Base-by-base conservation (phyloP, 495 filamentous ascomycete species). In the Tricharina praecox region DNA sequence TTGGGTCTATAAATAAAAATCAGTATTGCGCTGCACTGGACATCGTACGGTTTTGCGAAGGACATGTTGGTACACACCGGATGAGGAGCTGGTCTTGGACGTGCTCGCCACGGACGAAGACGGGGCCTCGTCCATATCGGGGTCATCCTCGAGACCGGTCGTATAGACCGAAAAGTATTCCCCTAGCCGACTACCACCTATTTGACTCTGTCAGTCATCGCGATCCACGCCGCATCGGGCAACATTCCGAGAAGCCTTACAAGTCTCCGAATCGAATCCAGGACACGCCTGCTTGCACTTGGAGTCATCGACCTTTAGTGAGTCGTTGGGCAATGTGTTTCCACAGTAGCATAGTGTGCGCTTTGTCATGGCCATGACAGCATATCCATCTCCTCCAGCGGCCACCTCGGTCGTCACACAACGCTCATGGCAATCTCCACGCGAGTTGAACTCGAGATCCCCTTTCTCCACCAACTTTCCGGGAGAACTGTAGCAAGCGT, bases 271-370 rank as follows among this genome's bases (percentile, higher is more conserved):
- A 19, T 52, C 54, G 45, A 59, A 79, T 4, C 76, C 77, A n/a
- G 66, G 58, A 59, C 81, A 85, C 1, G 60, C 44, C 21, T 66
- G 63, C 38, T 69, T 68, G 63, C 81, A 85, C 2, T 67, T 49
- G 8, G 50, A 51, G 51, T 76, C 65, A 30, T 67, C 63, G 2
- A 73, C 68, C 49, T 70, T 51, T 36, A 59, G 61, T 3, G 50
- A 45, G 13, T 64, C 53, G 16, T 72, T 66, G 5, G 81, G 81
- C 26, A 79, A 63, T 28, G 58, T 56, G 30, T 70, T 54, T 30
- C 81, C 81, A 55, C 81, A 85, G 45, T 58, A 79, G 60, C 81
- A 85, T 13, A 68, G 56, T 16, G 50, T 60, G 23, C 62, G 62
- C 3, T 64, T 63, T 4, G 58, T 61, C 41, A 68, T 60, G 25